Percentiles rank a stretch among this genome's conserved stretches.
Evolutionary conservation across 2,329 filamentous ascomycete species (phyloP).

Genomic region (Pyricularia grisea): DNA sequence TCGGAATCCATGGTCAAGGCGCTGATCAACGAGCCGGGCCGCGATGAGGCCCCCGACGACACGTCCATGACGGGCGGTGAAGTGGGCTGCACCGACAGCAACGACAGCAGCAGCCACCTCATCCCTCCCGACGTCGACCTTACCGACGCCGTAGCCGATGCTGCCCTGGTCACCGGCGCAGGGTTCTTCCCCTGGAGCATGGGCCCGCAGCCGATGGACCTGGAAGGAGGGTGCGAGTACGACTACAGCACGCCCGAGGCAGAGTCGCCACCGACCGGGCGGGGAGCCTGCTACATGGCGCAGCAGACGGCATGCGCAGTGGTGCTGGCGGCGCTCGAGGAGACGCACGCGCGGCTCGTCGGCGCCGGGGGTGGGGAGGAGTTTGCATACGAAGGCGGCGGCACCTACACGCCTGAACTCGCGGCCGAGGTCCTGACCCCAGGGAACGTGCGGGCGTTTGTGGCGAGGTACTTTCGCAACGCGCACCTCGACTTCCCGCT

Average conservation of each 20-base stretch:
- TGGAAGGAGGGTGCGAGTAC: neutral
- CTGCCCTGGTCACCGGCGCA: neutral
- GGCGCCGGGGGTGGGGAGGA: conserved; percentile 6
- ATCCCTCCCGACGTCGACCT: neutral
- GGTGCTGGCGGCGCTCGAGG: conserved; percentile 8
- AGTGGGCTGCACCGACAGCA: neutral
- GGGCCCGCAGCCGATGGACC: conserved; percentile 1
- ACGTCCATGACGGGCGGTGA: neutral
- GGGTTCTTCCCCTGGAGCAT: conserved; percentile 10
- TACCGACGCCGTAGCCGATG: neutral
- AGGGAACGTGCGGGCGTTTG: conserved; percentile 12
- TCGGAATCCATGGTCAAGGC: conserved; percentile 15
- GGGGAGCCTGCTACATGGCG: conserved; percentile 4
- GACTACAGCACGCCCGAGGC: neutral
- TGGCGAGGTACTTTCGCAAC: conserved; percentile 15
- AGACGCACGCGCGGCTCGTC: conserved; percentile 9
- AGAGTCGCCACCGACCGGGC: conserved; percentile 2
- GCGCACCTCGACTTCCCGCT: conserved; percentile 18
- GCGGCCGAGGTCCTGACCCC: conserved; percentile 10
- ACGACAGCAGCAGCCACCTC: neutral
- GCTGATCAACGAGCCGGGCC: conserved; percentile 8
- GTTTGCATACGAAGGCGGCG: conserved; percentile 6
- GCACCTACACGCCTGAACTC: neutral
- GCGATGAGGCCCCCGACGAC: neutral
- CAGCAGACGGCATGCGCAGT: conserved; percentile 4